Base-by-base conservation (phyloP, 2,329 filamentous ascomycete genomes). In the Colletotrichum chlorophyti region DNA sequence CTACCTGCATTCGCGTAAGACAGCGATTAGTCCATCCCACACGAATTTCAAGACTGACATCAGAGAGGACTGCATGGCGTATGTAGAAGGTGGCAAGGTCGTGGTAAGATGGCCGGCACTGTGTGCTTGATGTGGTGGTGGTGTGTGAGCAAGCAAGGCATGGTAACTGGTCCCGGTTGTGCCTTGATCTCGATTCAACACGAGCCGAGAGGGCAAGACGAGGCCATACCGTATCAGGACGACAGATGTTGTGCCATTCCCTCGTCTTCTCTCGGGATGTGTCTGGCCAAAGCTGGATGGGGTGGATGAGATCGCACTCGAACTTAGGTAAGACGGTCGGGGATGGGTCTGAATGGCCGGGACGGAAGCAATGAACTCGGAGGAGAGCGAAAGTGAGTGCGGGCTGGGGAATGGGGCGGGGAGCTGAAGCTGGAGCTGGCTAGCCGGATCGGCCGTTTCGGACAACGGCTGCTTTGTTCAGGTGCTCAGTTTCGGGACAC, bases 151-250 rank as follows among this genome's bases (percentile, higher is more conserved):
- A 37, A 35, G 15, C 23, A 37, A 35, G 15, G 24, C 31, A 23
- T 40, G 31, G 26, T 32, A 21, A 26, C 31, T 21, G 40, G 17
- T 32, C 43, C 38, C 43, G 27, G 12, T 34, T 52, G 15, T 35
- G 49, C 37, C 31, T 31, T 49, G 55, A 60, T 60, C 57, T 60
- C 57, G 51, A 60, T 60, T 57, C 35, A 55, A 60, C 26, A 48
- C 43, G 43, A 55, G 52, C 19, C 29, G 38, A 40, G 38, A 43
- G 23, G 31, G 21, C 37, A 19, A 32, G 43, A 34, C 57, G 38
- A 50, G 17, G 43, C 38, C 32, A 50, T 45, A 17, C 51, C 52
- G 26, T 21, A 50, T 49, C 31, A 45, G 57, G 52, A 50, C 38
- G 32, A 35, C 31, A 40, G 38, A 57, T 38, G 51, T 43, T 14